These are phyloP conservation scores for Paramecium sexaurelia DNA, from an alignment of 73 alveolate genomes.

Conservation along the genomic window DNA sequence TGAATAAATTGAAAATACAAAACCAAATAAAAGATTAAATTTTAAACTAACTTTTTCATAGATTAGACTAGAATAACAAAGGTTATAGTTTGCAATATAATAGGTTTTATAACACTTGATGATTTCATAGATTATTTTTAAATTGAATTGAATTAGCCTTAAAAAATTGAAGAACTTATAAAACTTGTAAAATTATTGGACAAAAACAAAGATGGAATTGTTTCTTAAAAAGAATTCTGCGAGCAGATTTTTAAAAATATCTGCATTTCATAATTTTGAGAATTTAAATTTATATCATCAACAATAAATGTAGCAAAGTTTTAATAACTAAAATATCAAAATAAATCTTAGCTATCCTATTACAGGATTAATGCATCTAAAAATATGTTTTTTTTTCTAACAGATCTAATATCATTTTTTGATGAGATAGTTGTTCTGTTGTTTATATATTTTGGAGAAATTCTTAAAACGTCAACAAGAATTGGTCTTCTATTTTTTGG, in stretches of 20 bases:
- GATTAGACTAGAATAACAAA: not conserved
- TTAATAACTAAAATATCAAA: not conserved
- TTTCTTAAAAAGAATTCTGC: not conserved
- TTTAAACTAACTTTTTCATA: not conserved
- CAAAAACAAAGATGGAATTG: not conserved
- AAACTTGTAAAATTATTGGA: not conserved
- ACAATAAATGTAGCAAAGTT: not conserved
- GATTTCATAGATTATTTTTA: not conserved
- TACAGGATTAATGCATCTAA: not conserved
- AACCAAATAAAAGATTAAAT: not conserved
- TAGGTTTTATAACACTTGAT: not conserved
- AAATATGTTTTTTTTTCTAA: not conserved
- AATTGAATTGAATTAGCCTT: not conserved
- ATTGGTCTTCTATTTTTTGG: not conserved
- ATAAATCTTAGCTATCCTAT: not conserved
- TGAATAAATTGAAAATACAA: not conserved
- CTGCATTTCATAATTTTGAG: not conserved
- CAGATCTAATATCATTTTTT: not conserved
- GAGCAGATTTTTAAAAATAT: not conserved
- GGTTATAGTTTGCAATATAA: not conserved
- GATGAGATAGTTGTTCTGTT: not conserved
- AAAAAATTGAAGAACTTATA: not conserved
- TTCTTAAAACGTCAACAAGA: not conserved
- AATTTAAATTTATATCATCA: not conserved
- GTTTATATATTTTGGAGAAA: not conserved